phyloP scores from a whole-genome alignment of 2,329 filamentous ascomycete genomes.

The Coleophoma cylindrospora region DNA sequence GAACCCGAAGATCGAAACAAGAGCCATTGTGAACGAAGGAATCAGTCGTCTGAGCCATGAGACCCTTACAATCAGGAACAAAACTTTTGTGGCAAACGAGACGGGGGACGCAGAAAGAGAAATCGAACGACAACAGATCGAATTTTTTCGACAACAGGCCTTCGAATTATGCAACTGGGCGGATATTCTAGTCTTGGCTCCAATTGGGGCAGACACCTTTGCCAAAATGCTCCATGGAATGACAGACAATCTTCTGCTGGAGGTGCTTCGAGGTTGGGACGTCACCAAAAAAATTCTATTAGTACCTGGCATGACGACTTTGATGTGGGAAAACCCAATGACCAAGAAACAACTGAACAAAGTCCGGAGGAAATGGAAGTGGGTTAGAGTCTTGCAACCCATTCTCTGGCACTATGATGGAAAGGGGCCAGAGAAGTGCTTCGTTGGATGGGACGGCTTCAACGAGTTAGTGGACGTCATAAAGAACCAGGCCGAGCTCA shows the following conservation, averaged over 20 bases:
- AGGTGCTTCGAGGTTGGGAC: slow-evolving; percentile 82
- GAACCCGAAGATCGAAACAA: slow-evolving; percentile 54
- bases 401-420: slow-evolving; percentile 76
- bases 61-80: slow-evolving; percentile 55
- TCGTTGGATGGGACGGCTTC: slow-evolving; percentile 59
- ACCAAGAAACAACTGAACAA: slow-evolving; percentile 85
- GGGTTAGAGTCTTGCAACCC: slow-evolving; percentile 77
- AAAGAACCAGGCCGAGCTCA: slow-evolving; percentile 70
- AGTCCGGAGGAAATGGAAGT: slow-evolving; percentile 78
- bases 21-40: slow-evolving; percentile 61
- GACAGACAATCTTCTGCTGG: slow-evolving; percentile 73
- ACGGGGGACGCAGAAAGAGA: slow-evolving; percentile 18
- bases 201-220: slow-evolving; percentile 78
- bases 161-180: slow-evolving; percentile 80
- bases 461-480: slow-evolving; percentile 70
- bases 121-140: slow-evolving; percentile 29
- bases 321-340: slow-evolving; percentile 88
- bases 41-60: slow-evolving; percentile 58
- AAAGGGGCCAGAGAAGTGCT: slow-evolving; percentile 43
- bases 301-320: slow-evolving; percentile 81
- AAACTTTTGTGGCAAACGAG: slow-evolving; percentile 28
- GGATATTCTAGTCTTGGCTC: slow-evolving; percentile 77
- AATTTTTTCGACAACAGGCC: slow-evolving; percentile 47
- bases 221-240: slow-evolving; percentile 85
- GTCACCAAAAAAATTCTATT: slow-evolving; percentile 79